Evolutionary conservation across 805 yeast genomes (phyloP).

Genomic region (Wickerhamiella occidentalis): DNA sequence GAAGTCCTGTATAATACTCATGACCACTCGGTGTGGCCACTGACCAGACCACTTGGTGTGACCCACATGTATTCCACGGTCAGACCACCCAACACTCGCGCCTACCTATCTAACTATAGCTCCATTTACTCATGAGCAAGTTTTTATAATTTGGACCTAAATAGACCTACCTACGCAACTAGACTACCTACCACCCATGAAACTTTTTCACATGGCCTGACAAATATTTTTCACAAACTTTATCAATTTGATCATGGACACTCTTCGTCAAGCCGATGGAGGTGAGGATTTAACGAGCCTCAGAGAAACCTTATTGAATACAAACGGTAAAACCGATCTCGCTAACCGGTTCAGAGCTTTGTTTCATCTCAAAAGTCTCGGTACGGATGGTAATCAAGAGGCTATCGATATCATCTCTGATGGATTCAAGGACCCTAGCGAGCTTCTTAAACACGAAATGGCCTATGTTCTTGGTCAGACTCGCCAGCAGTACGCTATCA

Average conservation of each 20-base stretch:
- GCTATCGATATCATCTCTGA: constrained; percentile 79
- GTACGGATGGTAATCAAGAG: constrained; percentile 51
- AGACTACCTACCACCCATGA: too few species aligned
- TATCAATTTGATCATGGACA: constrained; percentile 18
- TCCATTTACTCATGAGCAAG: too few species aligned
- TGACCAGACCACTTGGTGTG: too few species aligned
- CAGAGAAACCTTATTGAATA: constrained; percentile 24
- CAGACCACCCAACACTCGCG: too few species aligned
- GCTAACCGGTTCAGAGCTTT: constrained; percentile 89
- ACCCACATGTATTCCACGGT: too few species aligned
- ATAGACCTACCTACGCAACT: too few species aligned
- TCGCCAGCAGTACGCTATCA: constrained; percentile 66
- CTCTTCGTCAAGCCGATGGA: constrained; percentile 23
- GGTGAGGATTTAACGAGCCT: constrained; percentile 19
- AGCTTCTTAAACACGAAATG: constrained; percentile 90
- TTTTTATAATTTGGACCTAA: too few species aligned
- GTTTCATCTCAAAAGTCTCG: constrained; percentile 78
- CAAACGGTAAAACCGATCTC: constrained; percentile 51
- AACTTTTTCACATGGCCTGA: neutral
- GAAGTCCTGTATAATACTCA: too few species aligned
- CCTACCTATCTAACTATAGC: neutral
- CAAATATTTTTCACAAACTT: neutral
- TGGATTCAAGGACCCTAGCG: constrained; percentile 70
- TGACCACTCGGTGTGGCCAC: too few species aligned
- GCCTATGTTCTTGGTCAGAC: constrained; percentile 97